Conservation (phyloP, 345 rosid species). For the Boechera stricta region DNA sequence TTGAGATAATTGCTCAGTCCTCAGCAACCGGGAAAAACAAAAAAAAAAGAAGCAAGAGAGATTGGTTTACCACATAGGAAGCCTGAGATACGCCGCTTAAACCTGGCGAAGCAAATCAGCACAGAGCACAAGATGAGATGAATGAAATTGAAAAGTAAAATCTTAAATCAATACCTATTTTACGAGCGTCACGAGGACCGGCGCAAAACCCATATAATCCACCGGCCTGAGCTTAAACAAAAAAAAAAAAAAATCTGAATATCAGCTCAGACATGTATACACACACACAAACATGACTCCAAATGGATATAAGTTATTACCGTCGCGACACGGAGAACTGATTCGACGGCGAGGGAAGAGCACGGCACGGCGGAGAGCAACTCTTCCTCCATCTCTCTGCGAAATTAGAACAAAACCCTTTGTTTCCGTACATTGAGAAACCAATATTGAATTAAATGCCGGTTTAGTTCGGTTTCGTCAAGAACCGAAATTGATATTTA, state of each 20-base stretch:
- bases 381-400: conserved; percentile 59
- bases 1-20: background rate
- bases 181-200: conserved; percentile 69
- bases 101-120: conserved; percentile 50
- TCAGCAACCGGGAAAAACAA: background rate
- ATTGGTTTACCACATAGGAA: conserved; percentile 66
- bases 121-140: background rate
- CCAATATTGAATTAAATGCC: conserved; percentile 1
- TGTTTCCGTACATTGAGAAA: background rate
- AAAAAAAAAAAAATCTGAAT: background rate
- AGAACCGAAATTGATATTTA: background rate
- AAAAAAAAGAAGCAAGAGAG: background rate
- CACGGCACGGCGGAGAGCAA: conserved; percentile 63
- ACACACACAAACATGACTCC: background rate
- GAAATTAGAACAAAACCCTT: background rate
- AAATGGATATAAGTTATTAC: conserved; percentile 37
- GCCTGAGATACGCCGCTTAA: conserved; percentile 65
- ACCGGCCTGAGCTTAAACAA: conserved; percentile 60
- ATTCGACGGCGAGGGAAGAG: conserved; percentile 73
- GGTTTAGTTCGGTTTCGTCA: conserved; percentile 21
- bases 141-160: background rate
- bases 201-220: conserved; percentile 73
- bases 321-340: conserved; percentile 67
- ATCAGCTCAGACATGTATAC: background rate
- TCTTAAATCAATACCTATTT: conserved; percentile 49